Evolutionary conservation across 2,329 filamentous ascomycete species (phyloP).

Genomic region (Nemania sp.): DNA sequence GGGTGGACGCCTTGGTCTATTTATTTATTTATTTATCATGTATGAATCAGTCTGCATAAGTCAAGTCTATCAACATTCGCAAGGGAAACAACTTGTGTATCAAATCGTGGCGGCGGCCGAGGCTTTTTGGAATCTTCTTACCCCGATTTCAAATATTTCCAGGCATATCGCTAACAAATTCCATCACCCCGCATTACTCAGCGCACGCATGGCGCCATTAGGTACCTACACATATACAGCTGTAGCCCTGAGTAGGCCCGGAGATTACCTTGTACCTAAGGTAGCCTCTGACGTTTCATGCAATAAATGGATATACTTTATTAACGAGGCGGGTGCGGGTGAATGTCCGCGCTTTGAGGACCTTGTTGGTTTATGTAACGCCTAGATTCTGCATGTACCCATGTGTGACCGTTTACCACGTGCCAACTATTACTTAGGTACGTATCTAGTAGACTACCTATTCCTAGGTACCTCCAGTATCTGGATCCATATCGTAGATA

Average conservation of each 20-base stretch:
- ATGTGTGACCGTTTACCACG: no score
- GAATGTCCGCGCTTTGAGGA: neutral
- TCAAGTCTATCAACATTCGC: no score
- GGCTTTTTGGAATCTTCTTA: slow-evolving; percentile 36
- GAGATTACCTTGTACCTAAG: no score
- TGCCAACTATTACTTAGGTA: no score
- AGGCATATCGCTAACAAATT: neutral
- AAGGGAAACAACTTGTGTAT: no score
- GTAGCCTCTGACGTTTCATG: neutral
- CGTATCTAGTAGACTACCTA: no score
- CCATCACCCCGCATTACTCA: slow-evolving; percentile 40
- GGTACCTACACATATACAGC: neutral
- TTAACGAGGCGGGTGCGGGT: neutral
- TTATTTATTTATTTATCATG: no score
- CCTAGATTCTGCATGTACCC: neutral
- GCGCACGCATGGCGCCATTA: slow-evolving; percentile 17
- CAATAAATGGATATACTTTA: neutral
- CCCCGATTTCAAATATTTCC: slow-evolving; percentile 34
- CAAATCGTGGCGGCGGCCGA: neutral
- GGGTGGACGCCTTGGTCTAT: no score
- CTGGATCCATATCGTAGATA: no score
- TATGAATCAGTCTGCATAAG: no score
- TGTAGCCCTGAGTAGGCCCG: no score
- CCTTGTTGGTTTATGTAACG: neutral
- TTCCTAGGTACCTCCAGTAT: no score